These are phyloP conservation scores for Floccularia luteovirens DNA, from an alignment of 768 basidiomycete genomes.

Conservation along the genomic window DNA sequence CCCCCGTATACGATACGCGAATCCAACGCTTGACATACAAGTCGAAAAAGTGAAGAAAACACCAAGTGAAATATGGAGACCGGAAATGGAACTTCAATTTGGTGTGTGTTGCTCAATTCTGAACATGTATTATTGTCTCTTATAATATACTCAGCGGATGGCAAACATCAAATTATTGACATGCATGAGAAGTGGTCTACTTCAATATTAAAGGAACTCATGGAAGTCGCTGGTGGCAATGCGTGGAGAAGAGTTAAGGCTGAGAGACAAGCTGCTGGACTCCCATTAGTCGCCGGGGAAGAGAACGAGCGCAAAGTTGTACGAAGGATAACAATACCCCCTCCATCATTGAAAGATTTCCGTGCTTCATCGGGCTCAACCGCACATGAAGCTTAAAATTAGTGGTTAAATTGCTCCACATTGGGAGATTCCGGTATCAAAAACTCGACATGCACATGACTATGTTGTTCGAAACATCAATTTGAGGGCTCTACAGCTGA, in stretches of 20 bases:
- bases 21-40: slow-evolving; percentile 56
- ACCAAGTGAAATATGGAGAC: slow-evolving; percentile 46
- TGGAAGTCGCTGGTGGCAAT: slow-evolving; percentile 57
- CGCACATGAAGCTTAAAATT: no score
- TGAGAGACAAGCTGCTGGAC: slow-evolving; percentile 35
- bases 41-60: slow-evolving; percentile 50
- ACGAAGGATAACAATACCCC: neutral
- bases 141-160: slow-evolving; percentile 32
- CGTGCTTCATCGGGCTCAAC: no score
- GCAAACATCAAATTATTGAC: slow-evolving; percentile 36
- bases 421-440: no score
- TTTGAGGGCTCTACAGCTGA: no score
- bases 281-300: slow-evolving; percentile 41
- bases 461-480: no score
- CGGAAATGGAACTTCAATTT: slow-evolving; percentile 55
- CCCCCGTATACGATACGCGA: slow-evolving; percentile 70
- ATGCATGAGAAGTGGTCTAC: slow-evolving; percentile 67
- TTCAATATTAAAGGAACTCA: slow-evolving; percentile 58
- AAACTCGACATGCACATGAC: no score
- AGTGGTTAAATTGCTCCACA: no score
- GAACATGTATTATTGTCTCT: neutral
- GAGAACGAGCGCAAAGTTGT: slow-evolving; percentile 3
- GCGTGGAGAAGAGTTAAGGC: slow-evolving; percentile 51
- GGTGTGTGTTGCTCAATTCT: slow-evolving; percentile 35
- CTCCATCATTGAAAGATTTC: slow-evolving; percentile 18